Evolutionary conservation across 306 rosid genomes (phyloP).

Genomic region (Benincasa hispida): DNA sequence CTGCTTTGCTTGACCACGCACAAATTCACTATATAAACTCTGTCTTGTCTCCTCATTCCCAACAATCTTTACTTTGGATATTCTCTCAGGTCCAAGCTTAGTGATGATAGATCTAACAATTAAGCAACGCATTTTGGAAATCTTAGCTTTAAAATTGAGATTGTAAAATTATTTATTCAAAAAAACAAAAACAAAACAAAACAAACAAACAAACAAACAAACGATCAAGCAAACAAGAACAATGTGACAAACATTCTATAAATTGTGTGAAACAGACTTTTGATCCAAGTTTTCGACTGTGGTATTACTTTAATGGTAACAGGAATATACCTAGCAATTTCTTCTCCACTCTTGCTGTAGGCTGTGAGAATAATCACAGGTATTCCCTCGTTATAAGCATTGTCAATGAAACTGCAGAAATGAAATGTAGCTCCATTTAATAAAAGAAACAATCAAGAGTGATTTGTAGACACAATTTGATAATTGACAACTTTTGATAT

Average conservation of each 20-base stretch:
- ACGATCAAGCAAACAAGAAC: not conserved
- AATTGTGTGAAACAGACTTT: not conserved
- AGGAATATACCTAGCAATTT: slow-evolving; percentile 44
- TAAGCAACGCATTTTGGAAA: not conserved
- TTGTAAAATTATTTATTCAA: too few relatives aligned
- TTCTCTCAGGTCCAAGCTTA: slow-evolving; percentile 70
- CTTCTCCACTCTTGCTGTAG: slow-evolving; percentile 57
- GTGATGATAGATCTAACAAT: slow-evolving; percentile 42
- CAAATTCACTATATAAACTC: slow-evolving; percentile 59
- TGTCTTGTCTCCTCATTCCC: slow-evolving; percentile 66
- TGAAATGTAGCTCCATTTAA: not conserved
- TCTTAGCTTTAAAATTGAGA: not conserved
- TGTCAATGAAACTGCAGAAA: slow-evolving; percentile 67
- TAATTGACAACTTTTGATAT: not conserved
- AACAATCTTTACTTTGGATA: slow-evolving; percentile 42
- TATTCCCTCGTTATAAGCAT: slow-evolving; percentile 52
- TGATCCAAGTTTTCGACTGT: not conserved
- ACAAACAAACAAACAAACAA: not conserved
- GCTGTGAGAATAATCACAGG: slow-evolving; percentile 66
- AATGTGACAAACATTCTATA: not conserved
- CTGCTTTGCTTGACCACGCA: slow-evolving; percentile 30
- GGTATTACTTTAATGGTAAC: slow-evolving; percentile 11
- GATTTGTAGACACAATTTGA: not conserved
- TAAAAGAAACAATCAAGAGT: not conserved
- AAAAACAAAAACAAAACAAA: too few relatives aligned